A percentile compares a stretch with the other conserved stretches of the same genome.
Conservation (phyloP, 2,329 filamentous ascomycete genomes). For the Scolecobasidium constrictum region DNA sequence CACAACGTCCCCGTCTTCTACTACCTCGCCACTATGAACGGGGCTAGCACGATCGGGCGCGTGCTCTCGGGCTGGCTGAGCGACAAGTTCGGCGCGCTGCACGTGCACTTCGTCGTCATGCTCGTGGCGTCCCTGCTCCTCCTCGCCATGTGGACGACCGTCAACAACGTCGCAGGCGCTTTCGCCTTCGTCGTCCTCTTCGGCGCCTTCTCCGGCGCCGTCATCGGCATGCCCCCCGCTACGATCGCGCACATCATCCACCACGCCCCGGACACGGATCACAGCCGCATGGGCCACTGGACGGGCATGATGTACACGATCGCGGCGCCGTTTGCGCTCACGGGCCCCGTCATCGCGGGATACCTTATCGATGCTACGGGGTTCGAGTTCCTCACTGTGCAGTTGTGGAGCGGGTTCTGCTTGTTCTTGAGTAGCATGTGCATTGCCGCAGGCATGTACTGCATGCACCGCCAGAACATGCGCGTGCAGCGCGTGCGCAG, state of each 20-base stretch:
- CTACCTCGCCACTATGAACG: slow-evolving; percentile 41
- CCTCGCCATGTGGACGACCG: slow-evolving; percentile 32
- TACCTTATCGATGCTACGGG: slow-evolving; percentile 30
- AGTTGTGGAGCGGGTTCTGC: slow-evolving; percentile 35
- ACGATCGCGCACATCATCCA: slow-evolving; percentile 29
- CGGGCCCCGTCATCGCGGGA: slow-evolving; percentile 37
- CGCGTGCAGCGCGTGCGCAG: background rate
- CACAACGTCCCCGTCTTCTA: slow-evolving; percentile 34
- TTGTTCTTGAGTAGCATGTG: slow-evolving; percentile 30
- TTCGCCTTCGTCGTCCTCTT: slow-evolving; percentile 39
- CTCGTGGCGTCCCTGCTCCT: slow-evolving; percentile 30
- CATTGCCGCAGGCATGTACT: slow-evolving; percentile 20
- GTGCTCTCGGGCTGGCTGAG: slow-evolving; percentile 33
- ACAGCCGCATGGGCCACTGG: slow-evolving; percentile 38
- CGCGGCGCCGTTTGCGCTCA: slow-evolving; percentile 33
- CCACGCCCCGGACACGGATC: slow-evolving; percentile 14
- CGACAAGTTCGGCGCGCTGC: slow-evolving; percentile 33
- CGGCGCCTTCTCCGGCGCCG: slow-evolving; percentile 36
- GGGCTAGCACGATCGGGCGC: slow-evolving; percentile 34
- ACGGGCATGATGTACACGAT: slow-evolving; percentile 42
- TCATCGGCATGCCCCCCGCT: slow-evolving; percentile 40
- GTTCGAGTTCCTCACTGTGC: slow-evolving; percentile 33
- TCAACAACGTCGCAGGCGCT: slow-evolving; percentile 25
- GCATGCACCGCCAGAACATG: background rate
- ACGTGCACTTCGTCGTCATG: slow-evolving; percentile 34